A percentile compares a stretch with the other conserved stretches of the same genome.
Conservation (phyloP, 495 filamentous ascomycete genomes). For the Aspergillus panamensis region DNA sequence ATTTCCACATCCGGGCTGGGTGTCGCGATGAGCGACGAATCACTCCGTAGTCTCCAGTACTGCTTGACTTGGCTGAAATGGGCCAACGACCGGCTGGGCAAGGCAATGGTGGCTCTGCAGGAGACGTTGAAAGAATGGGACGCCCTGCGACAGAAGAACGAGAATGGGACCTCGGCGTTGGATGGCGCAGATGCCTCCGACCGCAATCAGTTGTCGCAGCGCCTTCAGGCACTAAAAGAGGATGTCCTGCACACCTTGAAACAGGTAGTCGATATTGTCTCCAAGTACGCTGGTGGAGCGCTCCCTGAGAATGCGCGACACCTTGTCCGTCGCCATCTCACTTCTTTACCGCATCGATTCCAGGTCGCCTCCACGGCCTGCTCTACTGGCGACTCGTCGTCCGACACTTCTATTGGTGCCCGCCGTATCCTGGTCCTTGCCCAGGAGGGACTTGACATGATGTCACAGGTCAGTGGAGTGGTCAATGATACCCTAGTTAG, state of each 20-base stretch:
- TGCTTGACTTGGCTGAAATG: conserved; percentile 72
- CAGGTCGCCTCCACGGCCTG: conserved; percentile 49
- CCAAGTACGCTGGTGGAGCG: conserved; percentile 77
- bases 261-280: conserved; percentile 72
- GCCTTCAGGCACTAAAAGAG: conserved; percentile 64
- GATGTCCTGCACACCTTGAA: conserved; percentile 76
- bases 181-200: conserved; percentile 27
- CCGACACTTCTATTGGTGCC: conserved; percentile 51
- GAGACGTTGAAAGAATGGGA: conserved; percentile 75
- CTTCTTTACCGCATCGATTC: conserved; percentile 74
- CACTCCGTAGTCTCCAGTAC: conserved; percentile 68
- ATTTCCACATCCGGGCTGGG: conserved; percentile 81
- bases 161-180: conserved; percentile 17
- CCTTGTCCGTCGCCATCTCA: conserved; percentile 74
- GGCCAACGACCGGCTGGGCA: conserved; percentile 71
- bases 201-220: conserved; percentile 48
- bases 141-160: conserved; percentile 28
- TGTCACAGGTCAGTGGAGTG: conserved; percentile 75
- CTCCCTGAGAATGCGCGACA: conserved; percentile 78
- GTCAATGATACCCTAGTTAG: conserved; percentile 79
- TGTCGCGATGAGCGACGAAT: conserved; percentile 83
- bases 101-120: conserved; percentile 65
- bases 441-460: conserved; percentile 84
- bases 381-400: conserved; percentile 39
- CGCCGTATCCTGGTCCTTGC: conserved; percentile 75